Evolutionary conservation across 768 basidiomycete species (phyloP), one percentile per base, ranked within the genome.

Genomic region (Suillus weaverae): DNA sequence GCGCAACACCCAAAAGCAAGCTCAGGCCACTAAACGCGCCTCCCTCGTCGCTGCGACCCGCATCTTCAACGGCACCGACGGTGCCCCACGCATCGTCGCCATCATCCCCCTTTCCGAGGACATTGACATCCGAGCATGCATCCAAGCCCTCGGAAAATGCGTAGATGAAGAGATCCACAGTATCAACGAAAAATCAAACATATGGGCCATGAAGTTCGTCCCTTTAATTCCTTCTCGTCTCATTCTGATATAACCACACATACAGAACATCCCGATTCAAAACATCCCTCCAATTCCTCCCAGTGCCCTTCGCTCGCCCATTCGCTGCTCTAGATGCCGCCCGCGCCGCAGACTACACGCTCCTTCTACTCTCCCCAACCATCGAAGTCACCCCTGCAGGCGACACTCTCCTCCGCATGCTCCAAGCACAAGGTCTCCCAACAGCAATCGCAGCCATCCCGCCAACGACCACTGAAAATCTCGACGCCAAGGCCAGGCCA

Each of bases 381-480:
- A 80, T 89, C 13, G 96, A 99, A 76, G 97, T 99, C 0, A 84
- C 92, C 63, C 72, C 80, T 4, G 91, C 89, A 84, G 95, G 95
- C 10, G 97, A 99, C 70, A 92, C 88, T 0, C 85, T 95, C 11
- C 83, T 99, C 30, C 87, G 97, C 36, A 89, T 87, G 22, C 80
- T 99, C 3, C 96, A 98, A 76, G 88, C 92, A 1, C 93, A 97
- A 70, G 97, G 96, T 14, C 86, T 97, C 38, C 92, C 94, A 0
- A 89, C 92, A 33, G 88, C 92, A 48, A 83, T 95, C 57, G 85
- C 94, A 32, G 87, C 91, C 30, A 84, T 94, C 51, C 81, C 89
- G 20, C 83, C 89, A 7, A 80, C 85, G 62, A 66, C 78, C 14
- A 70, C 79, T 4, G 75, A 83, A 53, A 68, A 79, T 2, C 74